Evolutionary conservation across 805 yeast species (phyloP), one percentile per base, ranked within the genome.

Genomic region (Pichia kluyveri): DNA sequence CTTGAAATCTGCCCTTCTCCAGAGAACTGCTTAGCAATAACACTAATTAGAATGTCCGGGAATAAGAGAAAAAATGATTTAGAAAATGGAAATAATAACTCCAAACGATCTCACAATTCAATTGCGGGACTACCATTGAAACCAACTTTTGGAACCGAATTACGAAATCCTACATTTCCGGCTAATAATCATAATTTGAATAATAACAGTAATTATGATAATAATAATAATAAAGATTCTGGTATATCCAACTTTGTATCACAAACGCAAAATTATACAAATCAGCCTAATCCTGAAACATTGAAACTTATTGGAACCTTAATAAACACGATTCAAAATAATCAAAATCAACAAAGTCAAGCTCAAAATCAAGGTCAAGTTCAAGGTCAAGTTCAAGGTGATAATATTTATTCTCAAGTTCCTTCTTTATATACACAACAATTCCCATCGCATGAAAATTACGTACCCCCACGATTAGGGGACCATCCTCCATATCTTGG

Each of bases 101-200:
- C 10, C n/a, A 40, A 40, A n/a, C 31, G 41, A 27, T 5, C 14
- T 23, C 19, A 6, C 23, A 18, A 31, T 18, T 17, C 40, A 40
- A 26, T 38, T 5, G 49, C 36, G 5, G 42, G 43, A n/a, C 38
- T 48, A 14, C 51, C 51, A 10, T 36, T 45, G 17, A 48, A 48
- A 45, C 48, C 51, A 17, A 23, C 14, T 2, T 44, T 44, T 27
- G 8, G 41, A 28, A 40, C 39, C 3, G 17, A 27, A 23, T 11
- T 8, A 18, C 36, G 37, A n/a, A 32, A 18, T 17, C 32, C 32
- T 23, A 11, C 17, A 27, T 18, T 5, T 38, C 15, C 23, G 28
- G 12, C 23, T 41, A 6, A 1, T 41, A 37, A 19, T 23, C 23
- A 19, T 19, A 4, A 19, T 19, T 19, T 19, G 23, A 28, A 28